phyloP scores from a whole-genome alignment of 495 filamentous ascomycete species.

The Aspergillus bridgeri region DNA sequence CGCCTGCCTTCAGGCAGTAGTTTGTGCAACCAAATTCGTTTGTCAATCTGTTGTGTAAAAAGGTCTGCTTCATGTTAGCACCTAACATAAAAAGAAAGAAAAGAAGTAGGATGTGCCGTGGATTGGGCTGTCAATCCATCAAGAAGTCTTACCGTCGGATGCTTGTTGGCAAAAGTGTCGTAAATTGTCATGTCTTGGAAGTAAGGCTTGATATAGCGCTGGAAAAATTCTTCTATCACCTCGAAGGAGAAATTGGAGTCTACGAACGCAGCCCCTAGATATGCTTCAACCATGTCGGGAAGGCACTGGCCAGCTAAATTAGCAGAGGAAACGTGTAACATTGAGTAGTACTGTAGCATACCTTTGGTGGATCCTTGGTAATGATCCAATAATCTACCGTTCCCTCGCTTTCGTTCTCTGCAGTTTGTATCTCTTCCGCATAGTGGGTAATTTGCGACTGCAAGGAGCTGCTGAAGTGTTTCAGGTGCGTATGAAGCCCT shows the following conservation, averaged over 20 bases:
- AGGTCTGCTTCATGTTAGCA: constrained; percentile 39
- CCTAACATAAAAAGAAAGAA: constrained; percentile 29
- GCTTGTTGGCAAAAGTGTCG: constrained; percentile 83
- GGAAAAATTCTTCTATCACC: constrained; percentile 74
- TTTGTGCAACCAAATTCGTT: constrained; percentile 51
- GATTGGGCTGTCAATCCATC: neutral
- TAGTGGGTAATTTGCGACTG: constrained; percentile 66
- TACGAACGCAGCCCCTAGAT: constrained; percentile 86
- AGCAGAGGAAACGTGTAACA: constrained; percentile 3
- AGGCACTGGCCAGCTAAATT: constrained; percentile 52
- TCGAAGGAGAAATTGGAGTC: constrained; percentile 80
- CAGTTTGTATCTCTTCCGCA: constrained; percentile 59
- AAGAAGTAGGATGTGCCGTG: neutral
- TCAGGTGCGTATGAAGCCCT: constrained; percentile 70
- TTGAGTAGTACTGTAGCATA: too few relatives aligned
- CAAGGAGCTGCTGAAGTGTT: constrained; percentile 55
- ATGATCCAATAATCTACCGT: constrained; percentile 75
- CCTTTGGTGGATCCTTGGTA: constrained; percentile 71
- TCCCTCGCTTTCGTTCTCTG: constrained; percentile 49
- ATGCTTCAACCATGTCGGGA: constrained; percentile 85
- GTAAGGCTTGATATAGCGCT: constrained; percentile 64
- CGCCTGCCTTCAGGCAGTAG: constrained; percentile 52
- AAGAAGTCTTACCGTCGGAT: constrained; percentile 59
- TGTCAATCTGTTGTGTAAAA: constrained; percentile 49
- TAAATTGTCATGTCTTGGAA: constrained; percentile 89